Conservation (phyloP, 2,329 filamentous ascomycete genomes). For the Fusarium sp. region DNA sequence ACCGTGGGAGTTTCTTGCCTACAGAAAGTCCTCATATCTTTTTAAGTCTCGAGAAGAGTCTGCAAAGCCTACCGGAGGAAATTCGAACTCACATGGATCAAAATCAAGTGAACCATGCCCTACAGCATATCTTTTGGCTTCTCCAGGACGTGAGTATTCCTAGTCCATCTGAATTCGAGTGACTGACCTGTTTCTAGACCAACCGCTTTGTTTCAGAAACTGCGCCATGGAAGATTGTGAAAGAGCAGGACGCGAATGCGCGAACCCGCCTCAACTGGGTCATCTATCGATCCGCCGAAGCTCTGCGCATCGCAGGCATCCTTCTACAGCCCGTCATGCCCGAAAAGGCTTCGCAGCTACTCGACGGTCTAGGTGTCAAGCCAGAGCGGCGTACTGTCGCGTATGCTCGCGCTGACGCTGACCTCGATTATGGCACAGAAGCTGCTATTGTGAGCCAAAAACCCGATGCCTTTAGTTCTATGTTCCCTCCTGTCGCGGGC, state of each 20-base stretch:
- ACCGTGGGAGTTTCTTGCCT: not conserved
- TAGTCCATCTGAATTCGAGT: not conserved
- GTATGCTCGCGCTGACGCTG: slow-evolving; percentile 68
- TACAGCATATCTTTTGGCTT: slow-evolving; percentile 69
- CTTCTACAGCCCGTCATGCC: slow-evolving; percentile 93
- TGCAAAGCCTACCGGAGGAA: slow-evolving; percentile 36
- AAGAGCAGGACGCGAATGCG: slow-evolving; percentile 45
- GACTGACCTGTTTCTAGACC: slow-evolving; percentile 42
- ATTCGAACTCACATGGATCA: slow-evolving; percentile 66
- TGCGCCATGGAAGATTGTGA: slow-evolving; percentile 72
- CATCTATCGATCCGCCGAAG: slow-evolving; percentile 77
- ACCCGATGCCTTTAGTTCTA: slow-evolving; percentile 48
- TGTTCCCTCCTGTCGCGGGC: slow-evolving; percentile 60
- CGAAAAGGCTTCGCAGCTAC: slow-evolving; percentile 71
- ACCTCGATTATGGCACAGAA: slow-evolving; percentile 72
- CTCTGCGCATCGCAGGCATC: slow-evolving; percentile 81
- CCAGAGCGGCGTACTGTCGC: slow-evolving; percentile 67
- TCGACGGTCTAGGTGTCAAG: slow-evolving; percentile 80
- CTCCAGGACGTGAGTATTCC: slow-evolving; percentile 61
- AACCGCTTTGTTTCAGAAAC: slow-evolving; percentile 63
- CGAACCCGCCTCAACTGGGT: slow-evolving; percentile 60
- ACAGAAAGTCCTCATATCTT: slow-evolving; percentile 8
- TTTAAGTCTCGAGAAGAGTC: slow-evolving; percentile 41
- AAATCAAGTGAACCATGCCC: slow-evolving; percentile 69
- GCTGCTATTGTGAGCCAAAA: slow-evolving; percentile 11